Evolutionary conservation across 2,329 filamentous ascomycete species (phyloP), one percentile per base, ranked within the genome.

Genomic region (Beauveria medogensis): DNA sequence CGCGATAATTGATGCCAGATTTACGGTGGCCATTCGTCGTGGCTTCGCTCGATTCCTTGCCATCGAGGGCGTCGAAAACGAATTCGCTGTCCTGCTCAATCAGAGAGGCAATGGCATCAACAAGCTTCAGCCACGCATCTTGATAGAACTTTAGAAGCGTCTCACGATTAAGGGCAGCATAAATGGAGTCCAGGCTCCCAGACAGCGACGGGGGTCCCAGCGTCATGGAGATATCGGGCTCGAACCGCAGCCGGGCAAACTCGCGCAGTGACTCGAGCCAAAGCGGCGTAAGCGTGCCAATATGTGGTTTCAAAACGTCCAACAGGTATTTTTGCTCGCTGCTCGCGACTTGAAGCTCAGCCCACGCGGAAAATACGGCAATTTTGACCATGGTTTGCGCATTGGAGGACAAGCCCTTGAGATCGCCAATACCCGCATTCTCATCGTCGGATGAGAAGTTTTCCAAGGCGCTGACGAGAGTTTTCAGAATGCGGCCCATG

Each of bases 361-460:
- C 95, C 94, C 94, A 99, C 1, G 93, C 94, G 1, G 93, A 94
- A 73, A 96, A 96, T 2, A 99, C 89, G 0, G 94, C 89, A 84
- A 97, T 94, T 74, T 96, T 96, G 60, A 99, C 91, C 94, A 99
- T 99, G 54, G 97, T 91, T 70, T 95, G 90, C 0, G 94, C 93
- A 71, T 99, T 99, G 2, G 93, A 92, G 70, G 92, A 97, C 20
- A 99, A 83, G 0, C 91, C 91, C 73, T 91, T 91, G 6, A 99
- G 80, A 66, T 99, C 95, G 18, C 94, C 94, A 70, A 99, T 97
- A 24, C 91, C 86, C 0, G 90, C 91, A 48, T 88, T 89, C 67
- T 95, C 90, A 1, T 84, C 80, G 64, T 95, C 90, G 51, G 82
- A 86, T 2, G 91, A 91, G 69, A 97, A 96, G 73, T 93, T 96